Conservation (phyloP, 2,329 filamentous ascomycete species). For the Fusarium tupiense region DNA sequence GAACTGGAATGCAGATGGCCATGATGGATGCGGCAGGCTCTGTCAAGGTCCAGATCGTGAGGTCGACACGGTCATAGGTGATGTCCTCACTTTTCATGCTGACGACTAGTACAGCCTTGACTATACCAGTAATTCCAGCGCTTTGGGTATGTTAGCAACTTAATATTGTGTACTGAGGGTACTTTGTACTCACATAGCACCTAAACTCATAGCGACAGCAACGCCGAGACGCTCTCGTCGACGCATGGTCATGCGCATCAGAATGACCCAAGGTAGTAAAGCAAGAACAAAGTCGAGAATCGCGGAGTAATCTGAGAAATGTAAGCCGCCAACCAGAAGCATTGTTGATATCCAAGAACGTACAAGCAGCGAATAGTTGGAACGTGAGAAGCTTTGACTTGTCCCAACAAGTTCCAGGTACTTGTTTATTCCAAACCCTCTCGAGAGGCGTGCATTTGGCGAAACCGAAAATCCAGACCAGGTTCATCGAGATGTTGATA, state of each 20-base stretch:
- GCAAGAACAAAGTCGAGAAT: constrained; percentile 49
- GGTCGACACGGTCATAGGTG: constrained; percentile 48
- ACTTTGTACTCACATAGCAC: constrained; percentile 43
- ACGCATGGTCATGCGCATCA: constrained; percentile 47
- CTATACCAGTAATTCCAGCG: constrained; percentile 47
- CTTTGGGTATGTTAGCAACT: constrained; percentile 29
- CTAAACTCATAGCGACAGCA: constrained; percentile 50
- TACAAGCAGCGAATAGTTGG: constrained; percentile 48
- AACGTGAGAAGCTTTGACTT: constrained; percentile 37
- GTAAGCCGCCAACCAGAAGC: neutral
- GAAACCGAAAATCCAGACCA: constrained; percentile 49
- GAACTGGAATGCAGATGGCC: constrained; percentile 48
- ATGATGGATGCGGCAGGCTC: constrained; percentile 51
- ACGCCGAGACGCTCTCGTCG: constrained; percentile 48
- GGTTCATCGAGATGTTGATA: constrained; percentile 48
- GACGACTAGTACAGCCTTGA: constrained; percentile 48
- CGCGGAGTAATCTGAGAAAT: constrained; percentile 46
- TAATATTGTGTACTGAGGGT: rapidly evolving
- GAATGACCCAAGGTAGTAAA: constrained; percentile 47
- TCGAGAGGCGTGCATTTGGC: constrained; percentile 45
- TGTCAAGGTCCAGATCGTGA: constrained; percentile 50
- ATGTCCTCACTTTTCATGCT: constrained; percentile 47
- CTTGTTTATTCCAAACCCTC: constrained; percentile 40
- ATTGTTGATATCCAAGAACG: neutral
- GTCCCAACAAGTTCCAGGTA: constrained; percentile 47